phyloP scores from a whole-genome alignment of 345 rosid species.

The Angophora floribunda region DNA sequence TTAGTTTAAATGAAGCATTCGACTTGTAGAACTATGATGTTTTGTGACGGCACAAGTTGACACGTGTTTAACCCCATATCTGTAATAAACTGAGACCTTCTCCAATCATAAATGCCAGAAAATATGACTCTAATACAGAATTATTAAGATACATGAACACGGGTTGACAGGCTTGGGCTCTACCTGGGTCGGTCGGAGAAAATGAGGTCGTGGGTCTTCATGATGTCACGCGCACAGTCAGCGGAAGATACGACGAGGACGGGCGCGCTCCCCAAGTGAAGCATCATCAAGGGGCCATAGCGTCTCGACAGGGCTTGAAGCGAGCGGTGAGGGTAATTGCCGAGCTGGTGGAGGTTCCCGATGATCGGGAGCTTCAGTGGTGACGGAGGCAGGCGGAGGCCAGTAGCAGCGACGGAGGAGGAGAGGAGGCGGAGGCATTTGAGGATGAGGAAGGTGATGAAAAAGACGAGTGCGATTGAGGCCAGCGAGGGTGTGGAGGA shows the following conservation, averaged over 20 bases:
- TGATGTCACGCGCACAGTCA: constrained; percentile 26
- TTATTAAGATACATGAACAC: background rate
- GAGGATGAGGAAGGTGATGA: background rate
- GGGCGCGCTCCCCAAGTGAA: constrained; percentile 38
- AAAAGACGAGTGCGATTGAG: background rate
- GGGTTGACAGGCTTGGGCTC: background rate
- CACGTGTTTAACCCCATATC: background rate
- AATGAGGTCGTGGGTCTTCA: constrained; percentile 45
- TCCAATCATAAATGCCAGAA: background rate
- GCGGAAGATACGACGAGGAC: constrained; percentile 46
- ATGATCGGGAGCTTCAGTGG: constrained; percentile 41
- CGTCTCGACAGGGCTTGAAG: constrained; percentile 21
- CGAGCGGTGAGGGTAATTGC: constrained; percentile 35
- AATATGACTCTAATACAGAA: background rate
- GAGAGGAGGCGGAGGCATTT: background rate
- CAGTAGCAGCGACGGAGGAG: background rate
- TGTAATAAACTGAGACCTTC: background rate
- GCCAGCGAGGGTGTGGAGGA: background rate
- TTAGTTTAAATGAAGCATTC: too few relatives aligned
- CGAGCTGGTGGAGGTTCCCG: constrained; percentile 57
- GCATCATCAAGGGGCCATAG: constrained; percentile 52
- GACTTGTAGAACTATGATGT: too few relatives aligned
- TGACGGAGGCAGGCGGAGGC: constrained; percentile 21
- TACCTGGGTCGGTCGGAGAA: constrained; percentile 36
- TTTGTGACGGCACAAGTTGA: too few relatives aligned